Evolutionary conservation across 208 protist genomes (phyloP).

Genomic region (Polymyxa betae): DNA sequence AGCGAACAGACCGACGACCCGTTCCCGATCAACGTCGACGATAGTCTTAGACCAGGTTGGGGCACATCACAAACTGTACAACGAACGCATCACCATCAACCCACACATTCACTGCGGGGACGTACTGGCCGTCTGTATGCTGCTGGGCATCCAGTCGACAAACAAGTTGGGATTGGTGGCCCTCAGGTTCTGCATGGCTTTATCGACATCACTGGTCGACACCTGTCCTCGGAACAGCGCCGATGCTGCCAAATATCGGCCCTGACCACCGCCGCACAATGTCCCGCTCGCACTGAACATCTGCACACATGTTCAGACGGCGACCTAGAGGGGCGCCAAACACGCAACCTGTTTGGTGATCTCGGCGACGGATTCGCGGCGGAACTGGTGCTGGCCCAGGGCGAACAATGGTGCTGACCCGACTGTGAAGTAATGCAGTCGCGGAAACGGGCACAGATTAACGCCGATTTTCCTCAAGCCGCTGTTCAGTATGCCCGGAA

Average conservation of each 20-base stretch:
- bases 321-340: slow-evolving; percentile 80
- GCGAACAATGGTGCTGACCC: slow-evolving; percentile 75
- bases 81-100: neutral
- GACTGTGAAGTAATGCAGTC: slow-evolving; percentile 82
- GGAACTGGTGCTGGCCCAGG: slow-evolving; percentile 68
- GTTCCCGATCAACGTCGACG: slow-evolving; percentile 88
- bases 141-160: slow-evolving; percentile 85
- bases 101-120: neutral
- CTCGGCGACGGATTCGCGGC: slow-evolving; percentile 74
- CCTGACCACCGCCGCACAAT: slow-evolving; percentile 71
- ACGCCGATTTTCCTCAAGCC: slow-evolving; percentile 75
- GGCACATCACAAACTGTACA: slow-evolving; percentile 72
- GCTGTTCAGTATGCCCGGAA: slow-evolving; percentile 81
- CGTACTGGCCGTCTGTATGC: slow-evolving; percentile 84
- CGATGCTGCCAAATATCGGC: slow-evolving; percentile 77
- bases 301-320: slow-evolving; percentile 25
- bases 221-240: slow-evolving; percentile 75
- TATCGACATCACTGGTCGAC: slow-evolving; percentile 80
- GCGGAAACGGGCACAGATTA: slow-evolving; percentile 80
- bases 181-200: slow-evolving; percentile 77
- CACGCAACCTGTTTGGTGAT: slow-evolving; percentile 82
- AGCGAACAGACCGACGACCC: slow-evolving; percentile 89
- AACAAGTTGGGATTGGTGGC: slow-evolving; percentile 76
- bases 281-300: neutral
- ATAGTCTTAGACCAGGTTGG: slow-evolving; percentile 72